Evolutionary conservation across 768 basidiomycete genomes (phyloP), one percentile per base, ranked within the genome.

Genomic region (Hericium erinaceus): DNA sequence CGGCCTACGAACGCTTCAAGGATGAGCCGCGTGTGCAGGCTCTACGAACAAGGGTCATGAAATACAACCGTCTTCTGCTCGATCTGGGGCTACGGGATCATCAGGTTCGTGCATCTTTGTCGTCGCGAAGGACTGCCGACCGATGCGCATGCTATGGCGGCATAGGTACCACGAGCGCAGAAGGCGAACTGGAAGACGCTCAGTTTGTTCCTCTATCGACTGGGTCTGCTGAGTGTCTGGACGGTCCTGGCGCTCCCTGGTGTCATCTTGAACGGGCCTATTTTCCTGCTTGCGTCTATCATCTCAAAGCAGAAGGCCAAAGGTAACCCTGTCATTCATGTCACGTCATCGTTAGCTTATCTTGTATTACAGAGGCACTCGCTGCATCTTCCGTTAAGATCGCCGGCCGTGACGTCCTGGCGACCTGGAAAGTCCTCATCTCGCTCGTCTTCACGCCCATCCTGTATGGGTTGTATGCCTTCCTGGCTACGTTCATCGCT

Each of bases 351-450:
- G 48, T 10, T 52, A 56, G 22, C 51, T 33, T 16, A 56, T 33
- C 48, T n/a, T 18, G 26, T 44, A 24, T 41, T 22, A 8, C 72
- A 95, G 95, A 94, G 80, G 95, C 95, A 6, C 85, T 98, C 58
- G 95, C 94, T 33, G 93, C 88, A 12, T 97, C 95, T 13, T 83
- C 80, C 5, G 95, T 98, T 67, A 98, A 98, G 73, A 83, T 98
- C 55, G 89, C 89, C 15, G 95, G 86, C 18, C 81, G 89, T 38
- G 95, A 98, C 66, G 95, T 98, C 24, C 75, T 98, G 20, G 94
- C 92, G 0, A 90, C 93, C 3, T 98, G 95, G 95, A 98, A 98
- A 68, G 84, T 98, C 33, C 78, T 98, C 28, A 92, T 98, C 57
- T 95, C 92, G 7, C 74, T 98, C 57, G 95, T 85, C 20, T 75